Evolutionary conservation across 176 grass and related monocot species (phyloP), one percentile per base, ranked within the genome.

Genomic region (Pontederia crassipes): DNA sequence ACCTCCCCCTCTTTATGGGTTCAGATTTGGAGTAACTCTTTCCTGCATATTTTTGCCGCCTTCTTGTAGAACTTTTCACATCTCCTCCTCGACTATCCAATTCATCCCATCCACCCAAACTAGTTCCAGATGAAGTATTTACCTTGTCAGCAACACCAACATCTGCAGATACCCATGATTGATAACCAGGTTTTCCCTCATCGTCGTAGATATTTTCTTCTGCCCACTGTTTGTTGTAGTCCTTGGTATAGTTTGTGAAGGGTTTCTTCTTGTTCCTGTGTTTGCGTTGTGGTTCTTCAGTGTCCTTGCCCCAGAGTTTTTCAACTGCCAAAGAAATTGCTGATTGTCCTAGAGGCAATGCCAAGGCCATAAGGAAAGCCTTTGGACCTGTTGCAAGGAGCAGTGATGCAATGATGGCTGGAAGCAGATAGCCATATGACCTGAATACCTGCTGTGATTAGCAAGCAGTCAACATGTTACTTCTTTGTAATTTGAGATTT

Each of bases 31-130:
- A 9, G n/a, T 49, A 73, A 26, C 50, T 9, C 14, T 48, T 73
- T 55, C 17, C 14, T 8, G 49, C n/a, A n/a, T 7, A 16, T 10
- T 10, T 10, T 73, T 62, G 55, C n/a, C 14, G 62, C 20, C 10
- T 14, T 63, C 55, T 77, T 11, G 2, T 61, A 56, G 27, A 61
- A 54, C 45, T 65, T 26, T 72, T 65, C 4, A 8, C 26, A 55
- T 28, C 54, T 59, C 48, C 32, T 40, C 28, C 57, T 54, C 71
- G 45, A 48, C 67, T 18, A 58, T 83, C 80, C 45, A 83, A 59
- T 16, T 95, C 90, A 58, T 95, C 90, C 90, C 90, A 95, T 71
- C 90, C 90, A 35, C 90, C 90, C 54, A 86, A 89, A 67, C 66
- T 10, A 1, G 66, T 40, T 71, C 45, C 64, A n/a, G 20, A 24